A percentile compares a stretch with the other conserved stretches of the same genome.
Conservation (phyloP, 495 filamentous ascomycete genomes). For the Glutinoglossum americanum region DNA sequence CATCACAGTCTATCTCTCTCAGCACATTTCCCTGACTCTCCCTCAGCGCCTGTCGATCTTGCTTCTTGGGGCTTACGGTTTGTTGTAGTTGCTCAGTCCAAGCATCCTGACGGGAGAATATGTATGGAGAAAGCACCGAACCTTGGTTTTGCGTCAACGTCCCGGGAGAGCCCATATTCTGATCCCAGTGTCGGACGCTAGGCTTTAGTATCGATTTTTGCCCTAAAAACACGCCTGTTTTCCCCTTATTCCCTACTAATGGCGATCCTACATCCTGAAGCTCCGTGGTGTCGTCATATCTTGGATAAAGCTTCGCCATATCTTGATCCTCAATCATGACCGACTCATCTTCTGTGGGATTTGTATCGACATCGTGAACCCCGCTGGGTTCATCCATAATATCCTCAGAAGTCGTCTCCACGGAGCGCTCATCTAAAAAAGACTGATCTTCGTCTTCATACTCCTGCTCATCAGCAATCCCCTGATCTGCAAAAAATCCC, state of each 20-base stretch:
- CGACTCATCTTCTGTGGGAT: slow-evolving; percentile 46
- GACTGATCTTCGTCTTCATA: slow-evolving; percentile 25
- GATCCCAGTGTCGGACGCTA: neutral
- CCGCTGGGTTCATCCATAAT: slow-evolving; percentile 39
- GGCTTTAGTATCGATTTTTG: slow-evolving; percentile 27
- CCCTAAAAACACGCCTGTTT: slow-evolving; percentile 20
- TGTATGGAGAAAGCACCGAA: neutral
- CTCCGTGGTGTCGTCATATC: slow-evolving; percentile 44
- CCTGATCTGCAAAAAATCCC: slow-evolving; percentile 20
- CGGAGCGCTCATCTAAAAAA: slow-evolving; percentile 83
- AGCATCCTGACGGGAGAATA: slow-evolving; percentile 25
- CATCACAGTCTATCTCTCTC: neutral
- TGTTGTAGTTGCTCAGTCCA: slow-evolving; percentile 85
- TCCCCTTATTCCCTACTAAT: slow-evolving; percentile 9
- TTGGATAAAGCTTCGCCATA: slow-evolving; percentile 54
- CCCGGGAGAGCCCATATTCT: neutral
- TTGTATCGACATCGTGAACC: slow-evolving; percentile 29
- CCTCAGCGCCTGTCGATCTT: slow-evolving; percentile 47
- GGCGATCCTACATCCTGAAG: neutral
- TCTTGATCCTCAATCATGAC: slow-evolving; percentile 41
- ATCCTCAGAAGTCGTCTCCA: slow-evolving; percentile 54
- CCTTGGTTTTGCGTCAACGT: neutral
- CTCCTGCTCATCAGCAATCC: slow-evolving; percentile 23
- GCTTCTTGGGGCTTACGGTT: slow-evolving; percentile 77
- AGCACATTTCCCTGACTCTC: slow-evolving; percentile 34